phyloP scores from a whole-genome alignment of 1,284 basidiomycete genomes.

The Rhodotorula sp. region DNA sequence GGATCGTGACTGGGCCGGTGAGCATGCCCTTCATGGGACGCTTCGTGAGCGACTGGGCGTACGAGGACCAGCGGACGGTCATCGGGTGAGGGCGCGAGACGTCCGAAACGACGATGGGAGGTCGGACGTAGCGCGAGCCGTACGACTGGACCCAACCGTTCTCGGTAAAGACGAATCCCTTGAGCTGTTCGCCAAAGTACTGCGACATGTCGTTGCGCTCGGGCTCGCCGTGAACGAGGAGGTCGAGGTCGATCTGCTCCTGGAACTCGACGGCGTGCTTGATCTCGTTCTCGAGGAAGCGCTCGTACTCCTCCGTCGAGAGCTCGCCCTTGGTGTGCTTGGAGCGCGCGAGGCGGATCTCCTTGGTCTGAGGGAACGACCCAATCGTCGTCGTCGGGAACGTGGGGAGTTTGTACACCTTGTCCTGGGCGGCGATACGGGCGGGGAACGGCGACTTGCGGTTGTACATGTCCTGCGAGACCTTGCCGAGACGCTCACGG shows the following conservation, averaged over 20 bases:
- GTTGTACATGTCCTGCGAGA: constrained; percentile 82
- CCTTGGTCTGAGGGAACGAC: constrained; percentile 75
- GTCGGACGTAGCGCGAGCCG: constrained; percentile 95
- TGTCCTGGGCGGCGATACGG: constrained; percentile 85
- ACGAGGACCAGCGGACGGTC: constrained; percentile 95
- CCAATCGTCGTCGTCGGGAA: constrained; percentile 63
- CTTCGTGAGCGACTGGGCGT: constrained; percentile 90
- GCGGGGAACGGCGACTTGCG: constrained; percentile 87
- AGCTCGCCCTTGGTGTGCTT: constrained; percentile 93
- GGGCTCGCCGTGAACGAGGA: constrained; percentile 98
- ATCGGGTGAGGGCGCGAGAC: constrained; percentile 90
- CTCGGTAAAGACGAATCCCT: constrained; percentile 96
- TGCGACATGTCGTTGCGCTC: constrained; percentile 55
- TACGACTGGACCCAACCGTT: constrained; percentile 99
- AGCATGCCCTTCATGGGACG: constrained; percentile 99
- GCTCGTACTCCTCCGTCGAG: constrained; percentile 83
- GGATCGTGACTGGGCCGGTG: constrained; percentile 66
- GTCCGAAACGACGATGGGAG: constrained; percentile 98
- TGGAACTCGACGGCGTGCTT: constrained; percentile 92
- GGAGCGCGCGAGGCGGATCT: constrained; percentile 93
- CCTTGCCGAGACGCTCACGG: constrained; percentile 89
- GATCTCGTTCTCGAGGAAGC: constrained; percentile 99
- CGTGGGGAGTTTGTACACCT: constrained; percentile 85
- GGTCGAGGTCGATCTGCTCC: constrained; percentile 91
- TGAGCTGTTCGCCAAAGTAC: constrained; percentile 97